A percentile compares a stretch with the other conserved stretches of the same genome.
Evolutionary conservation across 2,329 filamentous ascomycete genomes (phyloP).

Genomic region (Aureobasidium sp.): DNA sequence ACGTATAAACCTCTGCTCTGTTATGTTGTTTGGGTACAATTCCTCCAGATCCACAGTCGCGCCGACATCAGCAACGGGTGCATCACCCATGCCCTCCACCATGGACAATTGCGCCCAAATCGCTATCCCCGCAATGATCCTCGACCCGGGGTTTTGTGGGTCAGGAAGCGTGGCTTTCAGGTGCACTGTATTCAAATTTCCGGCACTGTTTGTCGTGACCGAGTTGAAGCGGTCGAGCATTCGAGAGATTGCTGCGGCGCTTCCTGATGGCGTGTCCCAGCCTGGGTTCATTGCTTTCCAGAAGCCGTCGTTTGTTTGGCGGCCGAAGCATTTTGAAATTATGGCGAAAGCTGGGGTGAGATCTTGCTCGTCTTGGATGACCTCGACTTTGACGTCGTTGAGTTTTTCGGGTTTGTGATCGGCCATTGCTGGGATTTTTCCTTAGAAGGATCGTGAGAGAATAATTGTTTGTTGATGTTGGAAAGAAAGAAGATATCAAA

Average conservation of each 20-base stretch:
- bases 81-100: slow-evolving; percentile 44
- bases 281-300: slow-evolving; percentile 48
- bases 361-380: slow-evolving; percentile 10
- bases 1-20: slow-evolving; percentile 41
- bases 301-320: slow-evolving; percentile 45
- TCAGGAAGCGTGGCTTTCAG: slow-evolving; percentile 47
- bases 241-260: slow-evolving; percentile 30
- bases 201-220: slow-evolving; percentile 36
- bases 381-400: not conserved
- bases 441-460: not conserved
- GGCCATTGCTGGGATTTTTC: not conserved
- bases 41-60: not conserved
- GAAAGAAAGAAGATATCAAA: too few species aligned
- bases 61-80: slow-evolving; percentile 34
- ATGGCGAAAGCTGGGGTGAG: slow-evolving; percentile 20
- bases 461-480: not conserved
- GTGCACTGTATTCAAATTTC: slow-evolving; percentile 46
- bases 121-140: slow-evolving; percentile 45
- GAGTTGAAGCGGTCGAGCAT: slow-evolving; percentile 39
- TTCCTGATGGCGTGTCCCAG: slow-evolving; percentile 48
- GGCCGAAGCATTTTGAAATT: slow-evolving; percentile 42
- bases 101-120: slow-evolving; percentile 50
- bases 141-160: slow-evolving; percentile 25
- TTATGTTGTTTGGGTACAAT: slow-evolving; percentile 20
- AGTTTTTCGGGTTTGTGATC: not conserved